Conservation (phyloP, 495 filamentous ascomycete genomes). For the Talaromyces liani region DNA sequence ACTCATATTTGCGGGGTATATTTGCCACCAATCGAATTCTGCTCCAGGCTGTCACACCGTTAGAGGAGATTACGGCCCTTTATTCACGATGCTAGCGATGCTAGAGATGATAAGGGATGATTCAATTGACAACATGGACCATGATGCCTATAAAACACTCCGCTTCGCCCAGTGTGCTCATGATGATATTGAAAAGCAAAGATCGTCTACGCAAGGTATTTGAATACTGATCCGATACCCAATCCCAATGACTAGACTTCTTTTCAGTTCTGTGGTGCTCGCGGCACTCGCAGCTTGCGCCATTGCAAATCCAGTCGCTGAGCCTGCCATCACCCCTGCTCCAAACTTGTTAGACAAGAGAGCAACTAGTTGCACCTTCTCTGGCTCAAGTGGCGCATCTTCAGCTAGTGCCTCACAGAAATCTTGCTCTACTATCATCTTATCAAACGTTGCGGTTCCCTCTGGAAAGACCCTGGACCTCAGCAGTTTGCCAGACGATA, state of each 20-base stretch:
- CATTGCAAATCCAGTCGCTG: conserved; percentile 15
- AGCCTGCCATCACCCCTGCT: conserved; percentile 18
- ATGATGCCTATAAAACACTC: not conserved
- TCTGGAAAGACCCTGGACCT: conserved; percentile 41
- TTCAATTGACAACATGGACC: not conserved
- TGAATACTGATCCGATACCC: not conserved
- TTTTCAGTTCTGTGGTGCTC: not conserved
- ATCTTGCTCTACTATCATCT: conserved; percentile 36
- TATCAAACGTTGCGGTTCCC: conserved; percentile 37
- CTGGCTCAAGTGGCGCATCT: conserved; percentile 22
- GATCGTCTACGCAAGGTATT: not conserved
- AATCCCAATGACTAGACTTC: not conserved
- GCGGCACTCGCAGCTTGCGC: conserved; percentile 11
- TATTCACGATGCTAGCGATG: not conserved
- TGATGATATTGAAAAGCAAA: not conserved
- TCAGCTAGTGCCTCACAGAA: conserved; percentile 30
- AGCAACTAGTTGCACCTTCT: conserved; percentile 31
- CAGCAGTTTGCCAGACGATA: conserved; percentile 32
- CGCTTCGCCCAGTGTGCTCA: not conserved
- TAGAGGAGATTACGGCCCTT: not conserved
- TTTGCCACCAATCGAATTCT: not conserved
- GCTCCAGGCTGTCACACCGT: not conserved
- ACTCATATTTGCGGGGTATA: not conserved
- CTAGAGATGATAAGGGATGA: not conserved
- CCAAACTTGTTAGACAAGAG: conserved; percentile 10